These are phyloP conservation scores for Psilocybe subaeruginosa DNA, from an alignment of 768 basidiomycete species.

Conservation along the genomic window DNA sequence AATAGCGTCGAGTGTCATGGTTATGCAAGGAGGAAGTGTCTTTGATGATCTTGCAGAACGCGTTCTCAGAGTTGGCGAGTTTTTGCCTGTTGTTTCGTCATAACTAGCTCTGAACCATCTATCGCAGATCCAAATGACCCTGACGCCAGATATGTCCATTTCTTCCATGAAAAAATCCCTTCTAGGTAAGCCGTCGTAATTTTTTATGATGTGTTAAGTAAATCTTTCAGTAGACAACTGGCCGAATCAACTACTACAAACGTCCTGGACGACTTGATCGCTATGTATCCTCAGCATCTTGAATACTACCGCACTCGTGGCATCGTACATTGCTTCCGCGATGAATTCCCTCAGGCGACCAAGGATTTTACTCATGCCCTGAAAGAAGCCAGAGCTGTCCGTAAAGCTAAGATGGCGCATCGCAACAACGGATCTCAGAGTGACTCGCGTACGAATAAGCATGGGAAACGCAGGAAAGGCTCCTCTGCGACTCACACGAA, in stretches of 20 bases:
- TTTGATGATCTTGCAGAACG: constrained; percentile 92
- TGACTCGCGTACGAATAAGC: constrained; percentile 37
- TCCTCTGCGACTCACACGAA: constrained; percentile 44
- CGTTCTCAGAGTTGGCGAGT: constrained; percentile 66
- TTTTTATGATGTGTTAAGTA: constrained; percentile 7
- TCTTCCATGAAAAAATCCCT: constrained; percentile 95
- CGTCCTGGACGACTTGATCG: constrained; percentile 81
- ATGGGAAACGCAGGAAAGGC: constrained; percentile 60
- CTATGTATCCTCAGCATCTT: constrained; percentile 70
- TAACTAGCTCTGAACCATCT: constrained; percentile 4
- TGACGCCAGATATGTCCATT: constrained; percentile 88
- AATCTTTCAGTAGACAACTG: constrained; percentile 60
- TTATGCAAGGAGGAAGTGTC: constrained; percentile 93
- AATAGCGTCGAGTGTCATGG: constrained; percentile 91
- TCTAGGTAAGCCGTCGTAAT: constrained; percentile 60
- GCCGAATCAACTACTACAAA: constrained; percentile 82
- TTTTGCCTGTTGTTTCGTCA: neutral
- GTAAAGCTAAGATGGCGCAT: constrained; percentile 66
- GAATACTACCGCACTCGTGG: constrained; percentile 91
- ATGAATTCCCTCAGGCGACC: constrained; percentile 74
- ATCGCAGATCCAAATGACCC: constrained; percentile 69
- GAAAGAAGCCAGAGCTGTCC: constrained; percentile 71
- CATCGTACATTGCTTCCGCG: constrained; percentile 87
- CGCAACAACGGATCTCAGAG: constrained; percentile 39
- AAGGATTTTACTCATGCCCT: constrained; percentile 84